Evolutionary conservation across 129 eudicot genomes (phyloP).

Genomic region (Flaveria linearis): DNA sequence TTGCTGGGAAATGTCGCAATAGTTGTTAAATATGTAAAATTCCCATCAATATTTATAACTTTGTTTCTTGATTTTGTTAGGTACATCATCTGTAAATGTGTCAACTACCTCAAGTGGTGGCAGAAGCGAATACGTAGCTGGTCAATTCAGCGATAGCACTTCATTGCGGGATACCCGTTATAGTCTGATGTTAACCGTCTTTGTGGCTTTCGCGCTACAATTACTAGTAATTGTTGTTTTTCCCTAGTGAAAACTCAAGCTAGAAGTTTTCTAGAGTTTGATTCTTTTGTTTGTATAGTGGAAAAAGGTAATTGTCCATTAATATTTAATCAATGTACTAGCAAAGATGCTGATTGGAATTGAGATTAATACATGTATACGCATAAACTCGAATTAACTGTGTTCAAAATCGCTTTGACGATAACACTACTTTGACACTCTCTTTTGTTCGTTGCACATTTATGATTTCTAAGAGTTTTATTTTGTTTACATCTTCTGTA

Average conservation of each 20-base stretch:
- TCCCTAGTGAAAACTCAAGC: slow-evolving; percentile 19
- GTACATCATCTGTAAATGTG: slow-evolving; percentile 77
- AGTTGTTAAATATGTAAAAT: not conserved
- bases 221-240: slow-evolving; percentile 21
- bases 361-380: slow-evolving; percentile 24
- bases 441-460: not conserved
- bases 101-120: slow-evolving; percentile 65
- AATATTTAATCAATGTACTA: slow-evolving; percentile 28
- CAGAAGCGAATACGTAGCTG: slow-evolving; percentile 64
- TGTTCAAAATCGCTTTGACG: not conserved
- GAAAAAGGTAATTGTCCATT: slow-evolving; percentile 27
- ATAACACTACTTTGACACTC: not conserved
- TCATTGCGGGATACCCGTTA: slow-evolving; percentile 31
- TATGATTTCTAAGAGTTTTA: not conserved
- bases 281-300: slow-evolving; percentile 37
- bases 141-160: slow-evolving; percentile 51
- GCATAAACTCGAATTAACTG: not conserved
- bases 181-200: slow-evolving; percentile 29
- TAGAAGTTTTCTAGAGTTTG: slow-evolving; percentile 18
- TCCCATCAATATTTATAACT: not conserved
- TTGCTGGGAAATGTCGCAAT: not conserved
- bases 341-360: slow-evolving; percentile 29
- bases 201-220: slow-evolving; percentile 44
- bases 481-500: not conserved
- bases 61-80: slow-evolving; percentile 35